Percentiles rank a stretch among this genome's conserved stretches.
phyloP scores from a whole-genome alignment of 2,329 filamentous ascomycete species.

The Pestalotiopsis sp. region DNA sequence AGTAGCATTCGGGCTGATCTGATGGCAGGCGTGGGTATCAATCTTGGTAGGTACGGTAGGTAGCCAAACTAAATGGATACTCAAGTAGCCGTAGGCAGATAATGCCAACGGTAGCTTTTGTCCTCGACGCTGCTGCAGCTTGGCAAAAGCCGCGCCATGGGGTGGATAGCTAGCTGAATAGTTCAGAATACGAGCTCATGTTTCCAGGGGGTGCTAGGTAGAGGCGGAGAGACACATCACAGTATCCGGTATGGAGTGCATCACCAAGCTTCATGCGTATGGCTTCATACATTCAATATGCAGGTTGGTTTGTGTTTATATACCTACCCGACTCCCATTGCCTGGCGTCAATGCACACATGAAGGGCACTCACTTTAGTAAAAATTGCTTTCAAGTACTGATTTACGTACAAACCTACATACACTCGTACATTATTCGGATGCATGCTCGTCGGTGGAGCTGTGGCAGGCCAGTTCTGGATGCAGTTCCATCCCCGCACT shows the following conservation, averaged over 20 bases:
- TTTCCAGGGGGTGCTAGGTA: background rate
- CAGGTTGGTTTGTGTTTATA: background rate
- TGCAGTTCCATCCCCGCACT: background rate
- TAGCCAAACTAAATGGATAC: no score
- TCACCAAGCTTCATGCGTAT: background rate
- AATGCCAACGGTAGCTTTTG: no score
- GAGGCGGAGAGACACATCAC: background rate
- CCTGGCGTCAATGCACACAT: background rate
- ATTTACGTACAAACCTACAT: no score
- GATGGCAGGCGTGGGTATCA: no score
- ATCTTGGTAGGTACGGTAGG: no score
- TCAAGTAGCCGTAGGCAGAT: no score
- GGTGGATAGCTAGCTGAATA: background rate
- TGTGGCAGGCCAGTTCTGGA: background rate
- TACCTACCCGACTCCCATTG: background rate
- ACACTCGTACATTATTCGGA: no score
- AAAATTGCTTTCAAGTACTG: background rate
- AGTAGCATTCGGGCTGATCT: no score
- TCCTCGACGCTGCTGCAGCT: background rate
- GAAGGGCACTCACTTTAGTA: background rate
- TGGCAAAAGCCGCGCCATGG: background rate
- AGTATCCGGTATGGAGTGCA: background rate
- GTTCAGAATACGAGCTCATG: background rate
- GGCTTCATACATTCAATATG: background rate
- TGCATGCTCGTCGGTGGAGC: background rate